Percentiles rank a stretch among this genome's conserved stretches.
phyloP scores from a whole-genome alignment of 1,139 yeast species.

The Nakaseomyces nivariensis region DNA sequence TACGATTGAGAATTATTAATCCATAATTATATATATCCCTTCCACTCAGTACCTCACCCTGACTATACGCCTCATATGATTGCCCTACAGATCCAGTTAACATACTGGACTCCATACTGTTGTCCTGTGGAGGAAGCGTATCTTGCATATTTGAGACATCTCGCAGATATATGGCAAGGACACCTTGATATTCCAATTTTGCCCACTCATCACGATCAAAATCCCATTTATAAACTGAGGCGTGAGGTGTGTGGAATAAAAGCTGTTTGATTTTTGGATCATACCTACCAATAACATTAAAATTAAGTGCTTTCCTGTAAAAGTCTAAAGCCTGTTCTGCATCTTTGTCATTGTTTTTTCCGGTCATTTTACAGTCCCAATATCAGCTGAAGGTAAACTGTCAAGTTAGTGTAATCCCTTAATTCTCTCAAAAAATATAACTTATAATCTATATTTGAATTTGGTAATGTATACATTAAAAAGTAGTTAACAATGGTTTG shows the following conservation, averaged over 20 bases:
- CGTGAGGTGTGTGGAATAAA: slow-evolving; percentile 63
- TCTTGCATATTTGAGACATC: slow-evolving; percentile 28
- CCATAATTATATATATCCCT: slow-evolving; percentile 62
- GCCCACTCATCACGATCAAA: slow-evolving; percentile 60
- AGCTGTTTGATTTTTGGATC: slow-evolving; percentile 74
- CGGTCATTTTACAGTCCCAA: slow-evolving; percentile 5
- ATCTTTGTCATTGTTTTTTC: slow-evolving; percentile 3
- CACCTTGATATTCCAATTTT: slow-evolving; percentile 65
- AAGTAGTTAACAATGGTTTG: too few relatives aligned
- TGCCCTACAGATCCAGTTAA: slow-evolving; percentile 1
- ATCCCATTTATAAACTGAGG: slow-evolving; percentile 57
- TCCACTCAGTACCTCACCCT: slow-evolving; percentile 19
- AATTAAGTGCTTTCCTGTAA: slow-evolving; percentile 61
- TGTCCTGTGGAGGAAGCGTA: slow-evolving; percentile 12
- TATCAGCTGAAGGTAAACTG: too few relatives aligned
- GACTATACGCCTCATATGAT: slow-evolving; percentile 4
- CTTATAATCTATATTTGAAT: too few relatives aligned
- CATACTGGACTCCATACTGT: slow-evolving; percentile 20
- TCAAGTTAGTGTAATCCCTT: too few relatives aligned
- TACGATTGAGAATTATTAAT: slow-evolving; percentile 63
- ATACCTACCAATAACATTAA: slow-evolving; percentile 71
- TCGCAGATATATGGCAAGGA: slow-evolving; percentile 68
- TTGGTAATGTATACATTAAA: too few relatives aligned
- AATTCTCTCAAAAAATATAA: too few relatives aligned
- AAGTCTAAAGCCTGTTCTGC: slow-evolving; percentile 33